Evolutionary conservation across 257 asterid genomes (phyloP), one percentile per base, ranked within the genome.

Genomic region (Oldenlandia corymbosa): DNA sequence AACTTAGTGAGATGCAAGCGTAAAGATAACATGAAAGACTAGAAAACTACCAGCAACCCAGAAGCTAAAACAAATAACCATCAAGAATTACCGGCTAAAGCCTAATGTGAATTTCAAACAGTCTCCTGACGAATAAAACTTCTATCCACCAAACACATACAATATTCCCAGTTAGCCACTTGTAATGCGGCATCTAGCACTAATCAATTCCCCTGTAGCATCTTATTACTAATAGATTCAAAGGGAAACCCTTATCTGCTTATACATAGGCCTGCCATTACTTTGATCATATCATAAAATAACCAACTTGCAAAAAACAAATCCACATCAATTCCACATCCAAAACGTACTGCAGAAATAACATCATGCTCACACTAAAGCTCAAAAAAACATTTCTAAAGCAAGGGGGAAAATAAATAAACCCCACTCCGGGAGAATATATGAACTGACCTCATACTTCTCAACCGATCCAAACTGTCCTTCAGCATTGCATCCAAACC

Each of bases 391-490:
- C 30, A 26, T 9, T 60, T 41, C 17, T 8, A 60, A 60, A 0
- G 7, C 30, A 43, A 10, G 18, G 24, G n/a, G 45, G n/a, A n/a
- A n/a, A n/a, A n/a, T n/a, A 61, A 27, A 26, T n/a, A 17, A 18
- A 43, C 8, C 27, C 9, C 52, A 41, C 27, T 14, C 20, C 50
- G 37, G 8, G 42, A 50, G 1, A 18, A 70, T 10, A 36, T 24
- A 24, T 21, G 26, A 26, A 60, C 56, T 54, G 68, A 86, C 96
- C 96, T 85, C 95, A 83, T 86, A 0, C 68, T 67, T 68, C 80
- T 88, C 58, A 91, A 78, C 28, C 95, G 91, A 78, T 88, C 90
- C 84, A 91, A 81, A 74, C 79, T 88, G 32, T 24, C 70, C 85
- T 82, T 91, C 24, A 91, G 64, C 83, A 81, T 78, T 43, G 81